Evolutionary conservation across 2,329 filamentous ascomycete genomes (phyloP), one percentile per base, ranked within the genome.

Genomic region (Didymosphaeria variabile): DNA sequence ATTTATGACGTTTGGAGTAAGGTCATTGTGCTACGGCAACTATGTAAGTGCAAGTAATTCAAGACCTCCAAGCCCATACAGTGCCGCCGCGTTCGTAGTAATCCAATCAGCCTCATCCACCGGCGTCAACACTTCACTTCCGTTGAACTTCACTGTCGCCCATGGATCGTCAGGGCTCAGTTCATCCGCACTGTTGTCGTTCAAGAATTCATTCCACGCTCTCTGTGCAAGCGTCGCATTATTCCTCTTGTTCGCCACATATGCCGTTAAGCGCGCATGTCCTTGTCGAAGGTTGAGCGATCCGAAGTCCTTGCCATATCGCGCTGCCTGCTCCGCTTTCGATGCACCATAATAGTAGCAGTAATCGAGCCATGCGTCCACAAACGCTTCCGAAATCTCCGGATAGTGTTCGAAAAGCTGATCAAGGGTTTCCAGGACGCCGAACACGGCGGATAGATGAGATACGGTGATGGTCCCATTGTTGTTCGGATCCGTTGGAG

Each of bases 231-330:
- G 75, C 0, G 80, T 84, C 0, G 73, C 73, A 57, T 87, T 86
- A 5, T 74, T 72, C 0, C 73, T 69, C 57, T 79, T 75, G 23
- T 73, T 69, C 0, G 85, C 84, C 2, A 80, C 83, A 65, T 85
- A 88, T 0, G 86, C 87, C 1, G 86, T 84, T 8, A 88, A 77
- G 1, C 86, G 81, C 1, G 86, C 87, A 68, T 89, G 87, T 0
- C 83, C 86, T 67, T 89, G 87, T 51, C 78, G 77, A 52, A 88
- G 73, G 50, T 74, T 85, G 5, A 83, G 61, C 3, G 63, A 79
- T n/a, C 82, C 74, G 62, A 77, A 88, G 50, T 74, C 73, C 1
- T 70, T 69, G 7, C 86, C 86, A 63, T 88, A 89, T 0, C 85
- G 80, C 1, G 81, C 79, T 1, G 67, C 72, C 70, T 89, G 86